A percentile compares a stretch with the other conserved stretches of the same genome.
Evolutionary conservation across 345 rosid species (phyloP).

Genomic region (Corymbia maculata): DNA sequence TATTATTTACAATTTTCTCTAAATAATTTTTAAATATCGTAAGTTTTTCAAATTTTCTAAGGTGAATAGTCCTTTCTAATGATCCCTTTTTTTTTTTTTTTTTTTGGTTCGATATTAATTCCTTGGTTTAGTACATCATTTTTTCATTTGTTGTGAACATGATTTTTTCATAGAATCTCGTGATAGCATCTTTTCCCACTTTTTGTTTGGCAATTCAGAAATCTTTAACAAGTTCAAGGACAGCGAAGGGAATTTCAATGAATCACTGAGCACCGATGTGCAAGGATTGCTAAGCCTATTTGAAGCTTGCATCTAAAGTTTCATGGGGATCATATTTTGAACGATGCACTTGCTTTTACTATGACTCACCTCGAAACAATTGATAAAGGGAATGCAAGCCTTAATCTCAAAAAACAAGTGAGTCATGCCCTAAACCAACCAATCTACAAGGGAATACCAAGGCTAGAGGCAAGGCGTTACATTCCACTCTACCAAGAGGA

Average conservation of each 20-base stretch:
- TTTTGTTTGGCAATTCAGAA: constrained; percentile 2
- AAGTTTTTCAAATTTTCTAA: too few relatives aligned
- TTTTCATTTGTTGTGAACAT: too few relatives aligned
- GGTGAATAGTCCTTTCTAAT: too few relatives aligned
- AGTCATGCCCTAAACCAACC: neutral
- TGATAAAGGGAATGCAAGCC: too few relatives aligned
- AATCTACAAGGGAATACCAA: neutral
- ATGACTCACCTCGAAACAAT: constrained; percentile 2
- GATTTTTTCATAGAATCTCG: too few relatives aligned
- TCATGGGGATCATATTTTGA: constrained; percentile 17
- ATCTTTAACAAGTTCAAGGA: constrained; percentile 13
- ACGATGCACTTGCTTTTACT: constrained; percentile 22
- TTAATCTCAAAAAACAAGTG: neutral
- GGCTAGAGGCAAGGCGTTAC: neutral
- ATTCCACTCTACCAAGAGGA: neutral
- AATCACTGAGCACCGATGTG: neutral
- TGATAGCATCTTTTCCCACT: neutral
- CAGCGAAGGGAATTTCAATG: constrained; percentile 2
- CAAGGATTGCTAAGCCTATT: constrained; percentile 20
- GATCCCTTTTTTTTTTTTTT: too few relatives aligned
- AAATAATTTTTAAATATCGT: too few relatives aligned
- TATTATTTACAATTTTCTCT: too few relatives aligned
- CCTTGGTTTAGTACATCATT: too few relatives aligned
- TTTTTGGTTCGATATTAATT: too few relatives aligned
- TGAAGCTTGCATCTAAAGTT: constrained; percentile 18